phyloP scores from a whole-genome alignment of 2,329 filamentous ascomycete species.

The Microsporum ferrugineum region DNA sequence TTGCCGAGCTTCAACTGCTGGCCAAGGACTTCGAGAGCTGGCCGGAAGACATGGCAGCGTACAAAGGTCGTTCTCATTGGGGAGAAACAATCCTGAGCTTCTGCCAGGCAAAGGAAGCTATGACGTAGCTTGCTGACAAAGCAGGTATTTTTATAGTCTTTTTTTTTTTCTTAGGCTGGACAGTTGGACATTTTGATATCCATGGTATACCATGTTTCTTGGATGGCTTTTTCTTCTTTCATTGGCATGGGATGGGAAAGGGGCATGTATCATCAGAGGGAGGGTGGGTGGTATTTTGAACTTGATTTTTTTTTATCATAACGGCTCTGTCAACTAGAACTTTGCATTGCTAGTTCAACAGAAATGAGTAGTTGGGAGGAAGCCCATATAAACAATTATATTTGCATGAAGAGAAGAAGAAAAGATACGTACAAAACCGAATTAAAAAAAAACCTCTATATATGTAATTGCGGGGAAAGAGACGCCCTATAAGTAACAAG shows the following conservation, averaged over 20 bases:
- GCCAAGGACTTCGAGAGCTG: conserved; percentile 36
- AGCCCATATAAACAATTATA: background rate
- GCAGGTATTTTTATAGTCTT: background rate
- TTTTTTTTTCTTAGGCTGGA: background rate
- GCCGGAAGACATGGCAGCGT: conserved; percentile 35
- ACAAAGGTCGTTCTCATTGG: conserved; percentile 38
- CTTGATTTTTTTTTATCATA: background rate
- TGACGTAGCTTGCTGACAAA: conserved; percentile 6
- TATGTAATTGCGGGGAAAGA: conserved; percentile 1
- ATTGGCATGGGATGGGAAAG: background rate
- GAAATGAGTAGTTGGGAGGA: background rate
- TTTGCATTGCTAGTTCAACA: background rate
- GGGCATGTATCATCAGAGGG: background rate
- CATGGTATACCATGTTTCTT: background rate
- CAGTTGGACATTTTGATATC: background rate
- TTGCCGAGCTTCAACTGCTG: conserved; percentile 32
- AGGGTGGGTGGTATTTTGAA: background rate
- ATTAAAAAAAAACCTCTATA: background rate
- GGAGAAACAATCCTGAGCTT: conserved; percentile 30
- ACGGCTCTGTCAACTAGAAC: background rate
- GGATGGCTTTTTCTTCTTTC: background rate
- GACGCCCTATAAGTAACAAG: background rate
- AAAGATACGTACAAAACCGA: background rate
- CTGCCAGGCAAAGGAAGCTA: conserved; percentile 15
- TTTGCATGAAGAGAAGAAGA: background rate